phyloP scores from a whole-genome alignment of 1,139 yeast species.

The Taphrina wiesneri region DNA sequence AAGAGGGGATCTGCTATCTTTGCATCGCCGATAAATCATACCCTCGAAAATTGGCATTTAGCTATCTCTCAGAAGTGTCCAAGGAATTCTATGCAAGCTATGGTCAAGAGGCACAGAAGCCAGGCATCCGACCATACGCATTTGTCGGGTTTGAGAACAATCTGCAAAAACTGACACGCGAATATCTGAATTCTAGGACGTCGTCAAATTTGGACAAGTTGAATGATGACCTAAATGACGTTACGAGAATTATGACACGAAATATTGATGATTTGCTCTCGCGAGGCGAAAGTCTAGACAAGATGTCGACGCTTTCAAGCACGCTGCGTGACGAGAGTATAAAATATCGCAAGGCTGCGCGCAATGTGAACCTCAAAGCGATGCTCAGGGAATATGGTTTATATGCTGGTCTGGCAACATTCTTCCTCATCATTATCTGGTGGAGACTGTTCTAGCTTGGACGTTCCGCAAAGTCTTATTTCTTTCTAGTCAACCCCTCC shows the following conservation, averaged over 20 bases:
- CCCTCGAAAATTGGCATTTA: conserved; percentile 85
- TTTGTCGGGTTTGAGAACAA: conserved; percentile 82
- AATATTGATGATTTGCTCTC: conserved; percentile 91
- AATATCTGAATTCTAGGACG: conserved; percentile 87
- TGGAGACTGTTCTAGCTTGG: conserved; percentile 43
- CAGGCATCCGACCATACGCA: conserved; percentile 79
- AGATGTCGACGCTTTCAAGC: conserved; percentile 83
- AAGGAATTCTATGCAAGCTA: conserved; percentile 80
- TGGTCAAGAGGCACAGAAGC: conserved; percentile 66
- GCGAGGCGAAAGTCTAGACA: conserved; percentile 91
- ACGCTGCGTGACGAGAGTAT: conserved; percentile 78
- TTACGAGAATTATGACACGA: conserved; percentile 91
- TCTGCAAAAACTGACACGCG: conserved; percentile 80
- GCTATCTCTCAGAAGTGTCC: conserved; percentile 78
- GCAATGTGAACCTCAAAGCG: conserved; percentile 85
- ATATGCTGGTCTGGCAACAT: conserved; percentile 66
- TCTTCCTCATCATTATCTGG: conserved; percentile 77
- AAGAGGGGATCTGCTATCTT: conserved; percentile 67
- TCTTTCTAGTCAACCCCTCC: neutral
- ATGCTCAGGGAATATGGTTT: conserved; percentile 88
- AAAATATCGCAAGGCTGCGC: conserved; percentile 87
- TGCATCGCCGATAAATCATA: conserved; percentile 75
- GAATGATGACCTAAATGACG: conserved; percentile 87
- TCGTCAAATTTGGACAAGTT: conserved; percentile 74
- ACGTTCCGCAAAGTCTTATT: too few relatives aligned